Evolutionary conservation across 495 filamentous ascomycete genomes (phyloP), one percentile per base, ranked within the genome.

Genomic region (Trichoderma gamsii): DNA sequence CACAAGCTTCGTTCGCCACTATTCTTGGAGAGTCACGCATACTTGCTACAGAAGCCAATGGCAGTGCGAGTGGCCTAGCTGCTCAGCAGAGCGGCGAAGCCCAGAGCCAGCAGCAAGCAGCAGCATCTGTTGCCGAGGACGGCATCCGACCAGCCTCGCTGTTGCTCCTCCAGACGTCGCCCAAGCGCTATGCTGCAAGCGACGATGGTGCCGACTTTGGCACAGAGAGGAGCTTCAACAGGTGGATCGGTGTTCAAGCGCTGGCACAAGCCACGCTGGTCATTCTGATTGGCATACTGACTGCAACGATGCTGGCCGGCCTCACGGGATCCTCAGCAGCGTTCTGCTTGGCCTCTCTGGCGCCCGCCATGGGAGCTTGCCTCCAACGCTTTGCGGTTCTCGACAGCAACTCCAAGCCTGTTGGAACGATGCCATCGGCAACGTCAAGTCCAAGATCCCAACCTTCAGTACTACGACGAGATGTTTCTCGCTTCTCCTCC

Each of bases 381-480:
- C 11, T 61, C 27, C 56, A 18, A 32, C 56, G 27, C 4, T 27
- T 23, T 56, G 16, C 51, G n/a, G 8, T 25, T 7, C 6, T 32
- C 23, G 23, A 32, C 15, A 7, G 13, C 44, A 12, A 4, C 11
- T 13, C 56, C 25, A 61, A 61, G 25, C 23, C 56, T 11, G 27
- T 16, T 18, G 11, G 15, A 3, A 25, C 23, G 56, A 32, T 25
- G n/a, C 8, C 51, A 56, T 21, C 51, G 56, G 16, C 56, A 61
- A 61, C n/a, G 56, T 61, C 56, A 29, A 61, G 56, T 61, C 6
- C 23, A 61, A 61, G 23, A 61, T 61, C 6, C 56, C 51, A 23
- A 29, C 23, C 56, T 61, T 61, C 23, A 12, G 23, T 32, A 12
- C 23, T 29, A 29, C 9, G 56, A 27, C 56, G 27, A 8, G 21